phyloP scores from a whole-genome alignment of 768 basidiomycete genomes.

The Podaxis sp. region DNA sequence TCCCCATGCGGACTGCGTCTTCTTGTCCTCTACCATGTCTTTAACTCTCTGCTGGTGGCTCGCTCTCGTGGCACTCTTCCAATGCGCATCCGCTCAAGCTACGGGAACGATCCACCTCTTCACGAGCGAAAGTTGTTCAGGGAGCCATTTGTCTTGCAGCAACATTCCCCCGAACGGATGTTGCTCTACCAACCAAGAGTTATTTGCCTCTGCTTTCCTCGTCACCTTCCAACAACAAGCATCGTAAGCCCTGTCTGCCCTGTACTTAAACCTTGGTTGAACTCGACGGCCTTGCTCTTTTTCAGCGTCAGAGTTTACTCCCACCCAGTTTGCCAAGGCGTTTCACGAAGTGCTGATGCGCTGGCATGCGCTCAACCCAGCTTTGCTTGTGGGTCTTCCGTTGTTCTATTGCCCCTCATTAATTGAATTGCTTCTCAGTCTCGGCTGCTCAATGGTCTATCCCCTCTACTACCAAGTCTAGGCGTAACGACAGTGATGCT shows the following conservation, averaged over 20 bases:
- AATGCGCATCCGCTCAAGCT: background rate
- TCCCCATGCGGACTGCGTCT: background rate
- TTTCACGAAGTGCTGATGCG: background rate
- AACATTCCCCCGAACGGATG: constrained; percentile 7
- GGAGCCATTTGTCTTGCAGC: constrained; percentile 13
- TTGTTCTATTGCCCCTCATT: background rate
- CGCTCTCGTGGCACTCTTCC: background rate
- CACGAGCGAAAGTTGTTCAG: constrained; percentile 3
- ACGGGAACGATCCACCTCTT: constrained; percentile 9
- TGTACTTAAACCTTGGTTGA: background rate
- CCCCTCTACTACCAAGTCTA: background rate
- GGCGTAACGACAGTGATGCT: background rate
- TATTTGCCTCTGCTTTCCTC: constrained; percentile 11
- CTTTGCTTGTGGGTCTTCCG: constrained; percentile 6
- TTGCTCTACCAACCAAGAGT: constrained; percentile 2
- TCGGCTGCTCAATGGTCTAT: background rate
- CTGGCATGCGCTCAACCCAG: constrained; percentile 3
- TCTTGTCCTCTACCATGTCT: constrained; percentile 9
- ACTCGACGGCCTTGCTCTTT: background rate
- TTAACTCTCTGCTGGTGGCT: background rate
- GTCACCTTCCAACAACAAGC: background rate
- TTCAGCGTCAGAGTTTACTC: background rate
- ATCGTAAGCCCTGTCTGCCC: background rate
- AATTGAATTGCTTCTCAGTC: background rate
- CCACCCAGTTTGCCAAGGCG: background rate